Percentiles rank a stretch among this genome's conserved stretches.
Conservation (phyloP, 495 filamentous ascomycete species). For the Aspergillus bridgeri region DNA sequence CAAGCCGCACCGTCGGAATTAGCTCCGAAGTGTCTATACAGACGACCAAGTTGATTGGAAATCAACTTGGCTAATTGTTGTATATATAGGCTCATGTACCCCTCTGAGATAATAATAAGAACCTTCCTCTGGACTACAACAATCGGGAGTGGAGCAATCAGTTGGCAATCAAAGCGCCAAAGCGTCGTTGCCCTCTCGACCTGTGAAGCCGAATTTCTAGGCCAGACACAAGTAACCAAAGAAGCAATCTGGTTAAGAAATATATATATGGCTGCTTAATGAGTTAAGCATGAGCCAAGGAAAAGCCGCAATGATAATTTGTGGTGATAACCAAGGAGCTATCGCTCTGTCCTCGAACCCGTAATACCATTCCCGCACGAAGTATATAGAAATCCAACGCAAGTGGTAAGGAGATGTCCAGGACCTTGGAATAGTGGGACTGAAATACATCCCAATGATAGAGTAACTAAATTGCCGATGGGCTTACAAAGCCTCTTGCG, state of each 20-base stretch:
- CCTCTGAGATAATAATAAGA: no score
- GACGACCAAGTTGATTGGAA: no score
- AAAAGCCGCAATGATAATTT: slow-evolving; percentile 16
- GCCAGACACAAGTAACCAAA: no score
- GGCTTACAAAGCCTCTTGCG: slow-evolving; percentile 26
- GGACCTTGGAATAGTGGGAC: slow-evolving; percentile 12
- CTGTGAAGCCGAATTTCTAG: no score
- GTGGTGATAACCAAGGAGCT: slow-evolving; percentile 29
- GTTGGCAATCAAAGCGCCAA: no score
- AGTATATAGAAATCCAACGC: slow-evolving; percentile 33
- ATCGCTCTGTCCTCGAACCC: slow-evolving; percentile 28
- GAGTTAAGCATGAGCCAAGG: slow-evolving; percentile 23
- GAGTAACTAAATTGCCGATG: slow-evolving; percentile 18
- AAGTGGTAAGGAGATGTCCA: slow-evolving; percentile 27
- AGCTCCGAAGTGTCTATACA: no score
- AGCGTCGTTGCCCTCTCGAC: no score
- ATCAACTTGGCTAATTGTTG: no score
- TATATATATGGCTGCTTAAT: slow-evolving; percentile 28
- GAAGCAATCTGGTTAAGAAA: slow-evolving; percentile 4
- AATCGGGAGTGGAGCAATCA: no score
- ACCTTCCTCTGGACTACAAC: no score
- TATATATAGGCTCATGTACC: no score
- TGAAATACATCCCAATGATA: slow-evolving; percentile 22
- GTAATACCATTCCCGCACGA: slow-evolving; percentile 25
- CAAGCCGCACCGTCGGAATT: no score